Percentiles rank a stretch among this genome's conserved stretches.
Evolutionary conservation across 2,329 filamentous ascomycete genomes (phyloP).

Genomic region (Colletotrichum australisinense): DNA sequence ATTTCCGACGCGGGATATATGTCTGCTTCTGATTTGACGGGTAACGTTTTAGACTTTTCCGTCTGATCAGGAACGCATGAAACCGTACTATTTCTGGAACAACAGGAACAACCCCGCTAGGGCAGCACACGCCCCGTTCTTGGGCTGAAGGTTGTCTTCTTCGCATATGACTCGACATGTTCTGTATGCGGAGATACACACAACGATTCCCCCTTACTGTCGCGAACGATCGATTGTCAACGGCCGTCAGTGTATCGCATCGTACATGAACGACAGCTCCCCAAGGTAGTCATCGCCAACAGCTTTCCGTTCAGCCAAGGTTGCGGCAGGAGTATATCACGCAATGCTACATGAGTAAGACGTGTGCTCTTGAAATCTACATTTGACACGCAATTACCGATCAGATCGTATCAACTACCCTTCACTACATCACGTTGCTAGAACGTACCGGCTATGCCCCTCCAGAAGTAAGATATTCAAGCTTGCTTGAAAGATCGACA

Average conservation of each 20-base stretch:
- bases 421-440: too few species aligned
- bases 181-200: not conserved
- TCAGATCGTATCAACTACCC: not conserved
- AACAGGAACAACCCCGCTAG: not conserved
- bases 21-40: conserved; percentile 9
- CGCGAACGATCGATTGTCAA: too few species aligned
- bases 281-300: not conserved
- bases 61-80: conserved; percentile 13
- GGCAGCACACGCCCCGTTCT: not conserved
- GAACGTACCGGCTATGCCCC: too few species aligned
- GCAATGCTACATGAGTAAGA: not conserved
- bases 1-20: not conserved
- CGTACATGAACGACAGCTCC: not conserved
- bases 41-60: conserved; percentile 6
- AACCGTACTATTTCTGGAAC: conserved; percentile 1
- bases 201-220: not conserved
- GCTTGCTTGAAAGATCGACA: not conserved
- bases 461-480: too few species aligned
- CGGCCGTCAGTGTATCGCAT: not conserved
- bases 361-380: not conserved
- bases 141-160: not conserved
- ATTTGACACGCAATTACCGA: not conserved
- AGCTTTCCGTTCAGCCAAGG: not conserved
- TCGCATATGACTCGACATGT: conserved; percentile 3
- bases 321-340: not conserved